Base-by-base conservation (phyloP, 768 basidiomycete species). In the Leccinum ochraceum region DNA sequence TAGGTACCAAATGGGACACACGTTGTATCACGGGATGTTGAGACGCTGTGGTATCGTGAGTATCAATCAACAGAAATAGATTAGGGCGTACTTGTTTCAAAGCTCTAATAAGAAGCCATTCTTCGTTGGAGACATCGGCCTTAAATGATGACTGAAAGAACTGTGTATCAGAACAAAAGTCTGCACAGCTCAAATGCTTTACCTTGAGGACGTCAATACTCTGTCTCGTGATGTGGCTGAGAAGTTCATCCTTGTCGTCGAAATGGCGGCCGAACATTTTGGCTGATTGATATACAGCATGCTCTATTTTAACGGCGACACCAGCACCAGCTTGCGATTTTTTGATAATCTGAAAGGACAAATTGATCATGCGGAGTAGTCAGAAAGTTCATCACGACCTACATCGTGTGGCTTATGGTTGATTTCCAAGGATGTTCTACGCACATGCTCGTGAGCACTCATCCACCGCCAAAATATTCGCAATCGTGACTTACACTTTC, bases 261-360 rank as follows among this genome's bases (percentile, higher is more conserved):
- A 95, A 98, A 76, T 98, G 96, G 66, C 95, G 86, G 6, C 95
- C 95, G 71, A 91, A 98, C 87, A 94, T 89, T 77, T 95, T 96
- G 30, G 94, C 87, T 26, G 91, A 90, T 76, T 98, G 91, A 75
- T 98, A 95, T 11, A 95, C 89, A 4, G 95, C 95, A 73, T 96
- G 92, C 74, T 98, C 97, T 61, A 98, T 98, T 83, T 98, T 99
- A 67, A 98, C 92, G 0, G 97, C 96, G 14, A 98, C 95, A 70
- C 97, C 96, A 53, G 84, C 95, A 68, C 94, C 96, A n/a, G 92
- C 87, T 74, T 98, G 94, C 2, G 87, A 81, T 76, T 93, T 95
- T 80, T 97, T 98, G 67, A 98, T 84, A 28, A 93, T 80, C 92
- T 94, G 67, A 20, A 69, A 53, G 17, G 30, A 28, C 57, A 56